Evolutionary conservation across 2,329 filamentous ascomycete species (phyloP), one percentile per base, ranked within the genome.

Genomic region (Tolypocladium tundrense): DNA sequence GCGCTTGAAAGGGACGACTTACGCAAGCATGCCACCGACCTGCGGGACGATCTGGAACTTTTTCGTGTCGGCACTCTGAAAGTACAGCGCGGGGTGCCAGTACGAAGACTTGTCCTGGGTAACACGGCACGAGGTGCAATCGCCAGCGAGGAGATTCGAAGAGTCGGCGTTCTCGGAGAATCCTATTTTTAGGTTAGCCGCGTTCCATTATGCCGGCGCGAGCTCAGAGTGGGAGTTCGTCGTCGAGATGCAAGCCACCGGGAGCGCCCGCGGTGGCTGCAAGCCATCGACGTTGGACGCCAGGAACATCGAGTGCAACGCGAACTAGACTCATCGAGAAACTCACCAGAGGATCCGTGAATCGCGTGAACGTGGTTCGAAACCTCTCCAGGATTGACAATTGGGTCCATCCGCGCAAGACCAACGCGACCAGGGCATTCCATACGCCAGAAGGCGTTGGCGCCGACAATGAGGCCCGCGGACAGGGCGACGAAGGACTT

Each of bases 51-150:
- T 71, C 65, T 88, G 82, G 55, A 84, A 84, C 58, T 84, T 77
- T 58, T 87, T 83, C 64, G 88, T 87, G 14, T 73, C 67, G 6
- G 69, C 68, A 66, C 91, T 82, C 68, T 86, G 73, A 72, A 96
- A 96, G 75, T 93, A 92, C 62, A 96, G 69, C 2, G 82, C 75
- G 1, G 91, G 91, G 56, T 85, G 84, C 90, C 91, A 96, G 76
- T 96, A 96, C 39, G 85, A 86, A n/a, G 90, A 96, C 74, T 86
- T 88, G 74, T 96, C 91, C 73, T 93, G 79, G 42, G 78, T 84
- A 48, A 95, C 88, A 58, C 81, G 83, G 70, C 91, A 96, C 13
- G 90, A 92, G 1, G 90, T 94, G 75, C 91, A 96, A 62, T 84
- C 75, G 52, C 81, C 85, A 19, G 67, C 71, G 5, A 79, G 67